Conservation (phyloP, 352 stramenopile species). For the Phytophthora capsici region DNA sequence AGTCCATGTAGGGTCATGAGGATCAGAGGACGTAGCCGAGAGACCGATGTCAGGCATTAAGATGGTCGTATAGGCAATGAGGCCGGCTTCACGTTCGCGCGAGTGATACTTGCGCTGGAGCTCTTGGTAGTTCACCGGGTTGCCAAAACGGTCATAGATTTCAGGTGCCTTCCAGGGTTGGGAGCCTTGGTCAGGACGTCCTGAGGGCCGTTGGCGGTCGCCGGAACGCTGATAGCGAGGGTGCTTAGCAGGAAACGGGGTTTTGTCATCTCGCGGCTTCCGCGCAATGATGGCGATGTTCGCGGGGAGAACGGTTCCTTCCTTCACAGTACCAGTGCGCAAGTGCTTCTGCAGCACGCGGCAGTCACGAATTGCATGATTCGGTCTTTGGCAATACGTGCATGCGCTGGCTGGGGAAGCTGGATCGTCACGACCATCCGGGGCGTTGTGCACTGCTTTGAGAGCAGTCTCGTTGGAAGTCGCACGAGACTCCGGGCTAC, state of each 20-base stretch:
- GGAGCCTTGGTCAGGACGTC: background rate
- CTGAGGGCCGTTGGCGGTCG: background rate
- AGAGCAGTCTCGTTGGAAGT: conserved; percentile 7
- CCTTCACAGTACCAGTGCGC: conserved; percentile 6
- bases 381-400: background rate
- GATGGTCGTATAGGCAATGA: conserved; percentile 10
- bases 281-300: conserved; percentile 17
- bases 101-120: conserved; percentile 3
- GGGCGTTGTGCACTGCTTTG: background rate
- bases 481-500: background rate
- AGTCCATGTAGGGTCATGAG: conserved; percentile 13
- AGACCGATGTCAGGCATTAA: conserved; percentile 1
- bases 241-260: background rate
- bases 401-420: background rate
- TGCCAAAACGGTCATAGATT: conserved; percentile 11
- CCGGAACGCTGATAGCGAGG: background rate
- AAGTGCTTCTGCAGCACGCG: conserved; percentile 20
- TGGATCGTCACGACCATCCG: background rate
- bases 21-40: background rate
- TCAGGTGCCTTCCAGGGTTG: background rate
- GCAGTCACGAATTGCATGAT: conserved; percentile 19
- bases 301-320: conserved; percentile 8
- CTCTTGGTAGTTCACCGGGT: background rate
- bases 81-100: background rate
- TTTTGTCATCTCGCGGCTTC: background rate